phyloP scores from a whole-genome alignment of 2,329 filamentous ascomycete genomes.

The Paracorniculantispora psalliotae region DNA sequence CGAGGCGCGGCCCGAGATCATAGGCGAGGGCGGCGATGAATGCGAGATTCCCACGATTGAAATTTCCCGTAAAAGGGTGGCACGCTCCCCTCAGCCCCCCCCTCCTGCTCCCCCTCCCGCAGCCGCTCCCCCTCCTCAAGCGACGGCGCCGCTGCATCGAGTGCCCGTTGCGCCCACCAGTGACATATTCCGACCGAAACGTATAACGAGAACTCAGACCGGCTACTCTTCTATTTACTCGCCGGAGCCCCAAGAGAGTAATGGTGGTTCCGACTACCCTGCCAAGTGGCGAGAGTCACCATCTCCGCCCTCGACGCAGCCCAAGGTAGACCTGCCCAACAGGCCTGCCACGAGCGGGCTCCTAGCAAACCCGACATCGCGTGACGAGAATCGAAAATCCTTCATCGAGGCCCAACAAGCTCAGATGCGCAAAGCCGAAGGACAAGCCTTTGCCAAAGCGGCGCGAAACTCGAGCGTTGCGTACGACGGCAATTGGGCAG shows the following conservation, averaged over 20 bases:
- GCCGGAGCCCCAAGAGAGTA: slow-evolving; percentile 14
- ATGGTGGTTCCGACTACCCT: slow-evolving; percentile 15
- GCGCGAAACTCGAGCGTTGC: slow-evolving; percentile 30
- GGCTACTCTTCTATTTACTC: slow-evolving; percentile 37
- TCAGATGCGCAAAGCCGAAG: slow-evolving; percentile 57
- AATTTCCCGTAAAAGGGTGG: slow-evolving; percentile 12
- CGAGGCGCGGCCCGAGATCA: slow-evolving; percentile 68
- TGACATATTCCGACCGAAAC: slow-evolving; percentile 47
- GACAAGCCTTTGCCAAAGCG: slow-evolving; percentile 52
- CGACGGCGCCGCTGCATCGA: background rate
- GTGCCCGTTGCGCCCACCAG: slow-evolving; percentile 16
- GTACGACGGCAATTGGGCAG: slow-evolving; percentile 30
- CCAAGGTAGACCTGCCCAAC: slow-evolving; percentile 26
- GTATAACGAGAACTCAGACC: slow-evolving; percentile 55
- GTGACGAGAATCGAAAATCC: slow-evolving; percentile 51
- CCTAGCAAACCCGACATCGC: slow-evolving; percentile 36
- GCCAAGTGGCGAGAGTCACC: slow-evolving; percentile 15
- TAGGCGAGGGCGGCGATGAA: slow-evolving; percentile 89
- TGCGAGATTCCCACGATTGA: slow-evolving; percentile 55
- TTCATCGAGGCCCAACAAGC: slow-evolving; percentile 56
- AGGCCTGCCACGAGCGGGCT: slow-evolving; percentile 34
- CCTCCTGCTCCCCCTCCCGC: slow-evolving; percentile 22
- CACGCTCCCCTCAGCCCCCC: slow-evolving; percentile 25
- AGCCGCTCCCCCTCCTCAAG: slow-evolving; percentile 10
- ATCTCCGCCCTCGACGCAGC: slow-evolving; percentile 15